phyloP scores from a whole-genome alignment of 1,284 basidiomycete genomes.

The Sanghuangporus baumii region DNA sequence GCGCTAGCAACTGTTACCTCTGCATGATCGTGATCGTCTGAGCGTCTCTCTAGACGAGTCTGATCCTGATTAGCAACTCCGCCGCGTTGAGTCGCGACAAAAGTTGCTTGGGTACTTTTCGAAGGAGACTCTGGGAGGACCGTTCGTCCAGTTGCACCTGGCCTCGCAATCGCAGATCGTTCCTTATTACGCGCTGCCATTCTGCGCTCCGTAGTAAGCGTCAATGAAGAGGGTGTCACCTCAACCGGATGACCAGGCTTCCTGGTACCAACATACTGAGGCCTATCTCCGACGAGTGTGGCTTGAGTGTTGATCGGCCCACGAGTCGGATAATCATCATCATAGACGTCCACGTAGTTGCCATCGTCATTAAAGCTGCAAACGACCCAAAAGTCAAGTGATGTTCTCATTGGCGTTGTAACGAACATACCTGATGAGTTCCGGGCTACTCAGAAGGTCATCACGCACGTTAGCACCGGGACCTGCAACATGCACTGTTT shows the following conservation, averaged over 20 bases:
- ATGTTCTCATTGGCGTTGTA: no score
- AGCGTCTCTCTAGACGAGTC: no score
- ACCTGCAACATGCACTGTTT: not conserved
- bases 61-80: no score
- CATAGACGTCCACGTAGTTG: not conserved
- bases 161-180: not conserved
- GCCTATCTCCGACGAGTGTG: not conserved
- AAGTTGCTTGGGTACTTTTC: not conserved
- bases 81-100: not conserved
- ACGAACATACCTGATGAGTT: no score
- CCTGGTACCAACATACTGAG: not conserved
- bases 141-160: not conserved
- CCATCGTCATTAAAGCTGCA: not conserved
- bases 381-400: no score
- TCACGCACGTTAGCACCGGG: no score
- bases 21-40: no score
- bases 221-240: not conserved
- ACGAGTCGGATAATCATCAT: not conserved
- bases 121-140: not conserved
- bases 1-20: no score
- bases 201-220: not conserved
- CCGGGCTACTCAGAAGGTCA: no score
- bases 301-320: constrained; percentile 1
- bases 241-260: not conserved
- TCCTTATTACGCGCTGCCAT: not conserved